Base-by-base conservation (phyloP, 1,284 basidiomycete genomes). In the Austroboletus olivaceoglutinosus region DNA sequence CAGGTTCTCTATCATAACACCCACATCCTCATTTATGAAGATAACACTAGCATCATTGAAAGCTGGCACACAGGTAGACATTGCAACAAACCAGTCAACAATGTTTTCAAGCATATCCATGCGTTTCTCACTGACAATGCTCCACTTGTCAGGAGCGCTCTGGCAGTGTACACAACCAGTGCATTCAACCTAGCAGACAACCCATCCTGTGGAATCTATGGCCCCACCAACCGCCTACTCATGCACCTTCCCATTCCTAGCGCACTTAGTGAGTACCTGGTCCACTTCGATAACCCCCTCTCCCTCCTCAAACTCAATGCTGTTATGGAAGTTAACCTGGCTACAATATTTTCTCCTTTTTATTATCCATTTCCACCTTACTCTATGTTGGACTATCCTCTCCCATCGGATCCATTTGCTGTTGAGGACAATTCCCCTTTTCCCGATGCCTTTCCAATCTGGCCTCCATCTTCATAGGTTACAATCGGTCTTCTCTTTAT, bases 171-270 rank as follows among this genome's bases (percentile, higher is more conserved):
- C 9, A 22, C 47, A 2, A 31, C 47, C 9, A 52, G 47, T 7
- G 19, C 5, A 1, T 3, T 15, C 33, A 57, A 57, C 34, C 51
- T 45, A 29, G 53, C 53, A 3, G 74, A 78, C 42, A 48, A 9
- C 1, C 76, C 74, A 0, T 79, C 74, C 2, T 29, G 73, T 19
- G 73, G 76, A 0, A 51, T 31, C 27, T 57, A 61, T 44, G 69
- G 74, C 42, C 10, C 30, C 4, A 13, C 3, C 8, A 25, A 25
- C 23, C 23, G n/a, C n/a, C 23, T 25, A 4, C 70, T 76, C 21
- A 73, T 71, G 2, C 52, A 62, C 12, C 50, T 73, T 23, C 25
- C 41, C 6, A 62, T 75, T 21, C 62, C 61, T 10, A 12, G 23
- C 12, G 19, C 45, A 5, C 46, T 59, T 47, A 1, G 12, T 0